Percentiles rank a stretch among this genome's conserved stretches.
These are phyloP conservation scores for Colletotrichum sp. DNA, from an alignment of 2,329 filamentous ascomycete genomes.

Conservation along the genomic window DNA sequence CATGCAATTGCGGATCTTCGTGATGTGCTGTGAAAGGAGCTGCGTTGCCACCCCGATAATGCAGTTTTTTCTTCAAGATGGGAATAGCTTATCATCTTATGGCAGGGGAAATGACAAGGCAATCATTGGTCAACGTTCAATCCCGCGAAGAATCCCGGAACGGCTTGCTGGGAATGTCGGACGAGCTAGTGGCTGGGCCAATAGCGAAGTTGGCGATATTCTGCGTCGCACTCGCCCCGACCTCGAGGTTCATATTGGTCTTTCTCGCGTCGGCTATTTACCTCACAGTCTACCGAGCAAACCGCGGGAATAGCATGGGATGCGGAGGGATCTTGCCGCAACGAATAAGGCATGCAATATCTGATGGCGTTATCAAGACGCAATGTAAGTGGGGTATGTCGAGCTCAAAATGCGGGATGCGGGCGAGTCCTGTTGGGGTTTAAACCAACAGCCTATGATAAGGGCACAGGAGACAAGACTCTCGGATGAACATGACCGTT, in stretches of 20 bases:
- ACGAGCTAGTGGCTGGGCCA: background rate
- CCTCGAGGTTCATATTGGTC: background rate
- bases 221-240: background rate
- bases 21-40: conserved; percentile 2
- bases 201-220: background rate
- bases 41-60: background rate
- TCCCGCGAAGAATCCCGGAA: background rate
- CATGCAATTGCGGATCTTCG: conserved; percentile 15
- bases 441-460: background rate
- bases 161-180: background rate
- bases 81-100: background rate
- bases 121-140: background rate
- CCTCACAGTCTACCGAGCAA: background rate
- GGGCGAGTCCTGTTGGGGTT: background rate
- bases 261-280: background rate
- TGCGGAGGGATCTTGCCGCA: background rate
- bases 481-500: background rate
- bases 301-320: background rate
- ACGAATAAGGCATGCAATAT: background rate
- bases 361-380: conserved; percentile 12
- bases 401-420: background rate
- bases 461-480: background rate
- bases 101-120: background rate
- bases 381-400: conserved; percentile 13
- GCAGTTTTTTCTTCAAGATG: background rate